phyloP scores from a whole-genome alignment of 225 moss, liverwort and hornwort species.

The Lunularia cruciata region DNA sequence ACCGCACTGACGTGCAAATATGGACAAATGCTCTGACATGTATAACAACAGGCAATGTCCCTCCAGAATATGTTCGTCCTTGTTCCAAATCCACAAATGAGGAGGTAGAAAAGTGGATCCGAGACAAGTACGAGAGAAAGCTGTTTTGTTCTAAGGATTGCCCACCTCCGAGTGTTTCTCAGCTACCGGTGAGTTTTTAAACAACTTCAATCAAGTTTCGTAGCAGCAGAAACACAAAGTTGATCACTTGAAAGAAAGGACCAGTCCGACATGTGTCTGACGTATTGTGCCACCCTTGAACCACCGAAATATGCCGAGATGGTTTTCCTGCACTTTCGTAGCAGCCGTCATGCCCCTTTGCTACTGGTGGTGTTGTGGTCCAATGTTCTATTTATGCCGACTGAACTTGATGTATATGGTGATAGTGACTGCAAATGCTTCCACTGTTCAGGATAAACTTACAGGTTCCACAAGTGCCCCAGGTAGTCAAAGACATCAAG shows the following conservation, averaged over 20 bases:
- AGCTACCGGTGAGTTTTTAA: background rate
- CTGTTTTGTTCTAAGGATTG: constrained; percentile 45
- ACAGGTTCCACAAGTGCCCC: background rate
- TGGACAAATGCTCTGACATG: too few species aligned
- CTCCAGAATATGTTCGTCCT: constrained; percentile 49
- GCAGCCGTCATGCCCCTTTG: background rate
- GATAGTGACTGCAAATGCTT: background rate
- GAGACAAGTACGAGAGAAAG: constrained; percentile 65
- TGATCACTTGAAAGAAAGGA: too few species aligned
- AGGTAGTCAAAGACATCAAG: background rate
- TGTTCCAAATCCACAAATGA: constrained; percentile 53
- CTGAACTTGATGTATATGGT: too few species aligned
- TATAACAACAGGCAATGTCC: constrained; percentile 52
- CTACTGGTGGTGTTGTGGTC: too few species aligned
- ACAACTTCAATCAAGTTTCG: too few species aligned
- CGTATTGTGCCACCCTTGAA: too few species aligned
- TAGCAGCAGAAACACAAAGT: too few species aligned
- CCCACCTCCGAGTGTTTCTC: constrained; percentile 39
- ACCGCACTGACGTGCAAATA: too few species aligned
- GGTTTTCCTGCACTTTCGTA: too few species aligned
- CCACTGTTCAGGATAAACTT: background rate
- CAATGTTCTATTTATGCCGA: too few species aligned
- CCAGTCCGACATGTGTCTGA: too few species aligned
- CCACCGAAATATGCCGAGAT: too few species aligned
- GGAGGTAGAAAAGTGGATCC: constrained; percentile 66